Conservation (phyloP, 225 moss, liverwort and hornwort species). For the Pseudoscleropodium purum region DNA sequence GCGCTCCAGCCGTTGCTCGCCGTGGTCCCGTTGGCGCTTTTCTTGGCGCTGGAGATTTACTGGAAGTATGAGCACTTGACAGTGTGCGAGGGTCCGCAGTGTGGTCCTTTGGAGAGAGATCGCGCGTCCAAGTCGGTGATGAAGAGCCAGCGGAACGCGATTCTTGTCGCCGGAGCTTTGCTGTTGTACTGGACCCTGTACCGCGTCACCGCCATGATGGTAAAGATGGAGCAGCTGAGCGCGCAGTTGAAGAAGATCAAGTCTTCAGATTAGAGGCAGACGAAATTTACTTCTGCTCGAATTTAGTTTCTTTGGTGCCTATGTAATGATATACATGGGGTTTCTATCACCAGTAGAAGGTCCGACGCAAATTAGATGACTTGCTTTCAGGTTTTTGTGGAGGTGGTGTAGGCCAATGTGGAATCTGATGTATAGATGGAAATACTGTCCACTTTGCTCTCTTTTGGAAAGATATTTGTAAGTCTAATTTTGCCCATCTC, state of each 20-base stretch:
- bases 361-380: neutral
- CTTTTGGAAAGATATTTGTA: neutral
- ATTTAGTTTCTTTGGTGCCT: neutral
- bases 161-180: conserved; percentile 38
- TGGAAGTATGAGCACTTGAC: conserved; percentile 53
- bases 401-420: neutral
- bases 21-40: conserved; percentile 47
- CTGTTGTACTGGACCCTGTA: conserved; percentile 55
- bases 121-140: conserved; percentile 46
- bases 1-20: conserved; percentile 52
- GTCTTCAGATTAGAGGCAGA: conserved; percentile 17
- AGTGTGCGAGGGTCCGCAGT: conserved; percentile 36
- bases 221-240: conserved; percentile 53
- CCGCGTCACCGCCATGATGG: conserved; percentile 49
- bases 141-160: conserved; percentile 60
- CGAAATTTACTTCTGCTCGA: neutral
- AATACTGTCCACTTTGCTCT: neutral
- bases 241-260: conserved; percentile 42
- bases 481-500: neutral
- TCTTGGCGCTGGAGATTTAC: conserved; percentile 58
- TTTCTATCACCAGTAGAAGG: neutral
- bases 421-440: conserved; percentile 5
- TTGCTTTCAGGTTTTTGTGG: neutral
- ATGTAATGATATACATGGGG: neutral
- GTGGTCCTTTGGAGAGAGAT: conserved; percentile 39